Percentiles rank a stretch among this genome's conserved stretches.
phyloP scores from a whole-genome alignment of 768 basidiomycete species.

The Hericium erinaceus region DNA sequence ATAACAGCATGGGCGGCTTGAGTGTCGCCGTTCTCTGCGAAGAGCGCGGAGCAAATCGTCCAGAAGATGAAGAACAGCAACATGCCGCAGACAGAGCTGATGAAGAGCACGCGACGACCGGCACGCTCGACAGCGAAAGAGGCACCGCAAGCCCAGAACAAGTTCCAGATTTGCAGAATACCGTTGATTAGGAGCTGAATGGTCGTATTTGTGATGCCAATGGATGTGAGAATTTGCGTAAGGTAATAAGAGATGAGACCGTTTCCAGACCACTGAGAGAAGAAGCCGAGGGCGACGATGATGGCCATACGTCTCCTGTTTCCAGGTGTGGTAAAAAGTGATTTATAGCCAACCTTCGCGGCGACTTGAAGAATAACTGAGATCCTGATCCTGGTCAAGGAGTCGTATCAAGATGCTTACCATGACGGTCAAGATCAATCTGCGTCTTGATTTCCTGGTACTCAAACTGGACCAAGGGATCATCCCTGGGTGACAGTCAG shows the following conservation, averaged over 20 bases:
- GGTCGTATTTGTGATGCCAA: conserved; percentile 53
- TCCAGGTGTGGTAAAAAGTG: conserved; percentile 55
- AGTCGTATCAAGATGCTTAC: conserved; percentile 6
- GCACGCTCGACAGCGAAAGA: conserved; percentile 54
- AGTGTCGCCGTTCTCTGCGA: conserved; percentile 26
- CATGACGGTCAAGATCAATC: conserved; percentile 50
- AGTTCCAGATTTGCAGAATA: conserved; percentile 78
- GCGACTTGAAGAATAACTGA: conserved; percentile 26
- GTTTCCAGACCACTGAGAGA: conserved; percentile 83
- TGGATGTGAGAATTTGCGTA: conserved; percentile 57
- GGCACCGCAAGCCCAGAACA: conserved; percentile 50
- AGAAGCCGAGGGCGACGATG: conserved; percentile 70
- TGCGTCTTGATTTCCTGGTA: conserved; percentile 76
- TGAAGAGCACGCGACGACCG: conserved; percentile 65
- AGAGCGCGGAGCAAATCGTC: conserved; percentile 50
- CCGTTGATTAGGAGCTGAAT: conserved; percentile 78
- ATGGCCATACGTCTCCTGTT: conserved; percentile 72
- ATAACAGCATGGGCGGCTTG: conserved; percentile 48
- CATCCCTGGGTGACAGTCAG: conserved; percentile 27
- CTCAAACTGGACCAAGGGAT: conserved; percentile 65
- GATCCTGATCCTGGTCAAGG: neutral
- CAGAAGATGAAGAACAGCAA: conserved; percentile 57
- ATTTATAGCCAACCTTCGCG: conserved; percentile 56
- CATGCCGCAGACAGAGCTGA: conserved; percentile 53
- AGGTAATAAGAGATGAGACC: conserved; percentile 82